A percentile compares a stretch with the other conserved stretches of the same genome.
Evolutionary conservation across 2,329 filamentous ascomycete genomes (phyloP).

Genomic region (Nannizziopsis arthrosporioides): DNA sequence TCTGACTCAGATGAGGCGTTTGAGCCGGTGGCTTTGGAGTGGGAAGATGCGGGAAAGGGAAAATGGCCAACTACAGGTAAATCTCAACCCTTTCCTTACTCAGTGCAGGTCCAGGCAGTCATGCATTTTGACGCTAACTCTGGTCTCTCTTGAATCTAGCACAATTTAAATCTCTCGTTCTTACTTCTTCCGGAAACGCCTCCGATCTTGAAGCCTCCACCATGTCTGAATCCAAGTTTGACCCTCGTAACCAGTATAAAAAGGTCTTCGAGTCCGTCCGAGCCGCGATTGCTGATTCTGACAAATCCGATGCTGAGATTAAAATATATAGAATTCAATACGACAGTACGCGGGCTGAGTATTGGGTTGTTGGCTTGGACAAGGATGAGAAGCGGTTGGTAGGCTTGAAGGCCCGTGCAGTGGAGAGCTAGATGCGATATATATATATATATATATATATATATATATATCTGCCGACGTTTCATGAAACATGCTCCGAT

Average conservation of each 20-base stretch:
- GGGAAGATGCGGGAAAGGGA: constrained; percentile 23
- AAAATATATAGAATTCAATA: constrained; percentile 61
- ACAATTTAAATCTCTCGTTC: constrained; percentile 57
- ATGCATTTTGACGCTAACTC: neutral
- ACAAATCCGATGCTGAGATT: constrained; percentile 44
- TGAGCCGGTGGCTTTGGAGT: constrained; percentile 59
- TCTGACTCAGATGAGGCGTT: constrained; percentile 84
- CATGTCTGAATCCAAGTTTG: constrained; percentile 59
- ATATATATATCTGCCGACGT: neutral
- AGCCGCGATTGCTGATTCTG: constrained; percentile 38
- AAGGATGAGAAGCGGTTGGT: constrained; percentile 49
- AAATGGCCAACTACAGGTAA: constrained; percentile 3
- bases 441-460: neutral
- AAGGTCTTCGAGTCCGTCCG: constrained; percentile 44
- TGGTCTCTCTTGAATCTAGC: constrained; percentile 34
- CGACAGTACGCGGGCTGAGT: constrained; percentile 56
- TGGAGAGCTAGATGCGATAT: constrained; percentile 49
- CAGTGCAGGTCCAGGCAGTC: neutral
- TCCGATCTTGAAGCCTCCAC: constrained; percentile 50
- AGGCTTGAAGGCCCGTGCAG: constrained; percentile 63
- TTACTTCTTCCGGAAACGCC: constrained; percentile 18
- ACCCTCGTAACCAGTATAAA: constrained; percentile 57
- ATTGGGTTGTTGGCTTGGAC: constrained; percentile 63
- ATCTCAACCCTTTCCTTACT: neutral
- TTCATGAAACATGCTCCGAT: neutral